These are phyloP conservation scores for Rubroshorea leprosula DNA, from an alignment of 345 rosid genomes.

Conservation along the genomic window DNA sequence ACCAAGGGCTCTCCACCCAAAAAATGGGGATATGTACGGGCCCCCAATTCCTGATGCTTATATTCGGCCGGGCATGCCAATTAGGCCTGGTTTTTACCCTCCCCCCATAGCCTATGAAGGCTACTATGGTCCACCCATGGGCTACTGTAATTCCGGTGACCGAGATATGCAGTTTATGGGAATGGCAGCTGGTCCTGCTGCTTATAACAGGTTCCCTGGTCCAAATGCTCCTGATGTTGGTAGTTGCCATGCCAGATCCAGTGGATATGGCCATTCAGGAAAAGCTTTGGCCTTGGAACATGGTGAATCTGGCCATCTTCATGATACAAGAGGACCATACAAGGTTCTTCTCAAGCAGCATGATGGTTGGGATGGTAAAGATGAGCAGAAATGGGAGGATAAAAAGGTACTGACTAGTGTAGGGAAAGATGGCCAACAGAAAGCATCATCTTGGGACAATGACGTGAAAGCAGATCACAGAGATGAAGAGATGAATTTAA, in stretches of 20 bases:
- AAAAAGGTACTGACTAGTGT: constrained; percentile 24
- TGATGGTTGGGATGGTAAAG: constrained; percentile 56
- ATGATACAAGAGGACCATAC: constrained; percentile 50
- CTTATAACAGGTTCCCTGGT: constrained; percentile 42
- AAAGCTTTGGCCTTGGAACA: constrained; percentile 42
- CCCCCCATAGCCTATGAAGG: constrained; percentile 74
- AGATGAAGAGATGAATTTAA: constrained; percentile 29
- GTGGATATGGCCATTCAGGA: constrained; percentile 49
- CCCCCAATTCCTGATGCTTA: constrained; percentile 75
- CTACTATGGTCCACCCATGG: constrained; percentile 81
- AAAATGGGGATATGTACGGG: constrained; percentile 68
- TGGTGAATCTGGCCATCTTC: constrained; percentile 51
- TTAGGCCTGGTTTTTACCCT: constrained; percentile 83
- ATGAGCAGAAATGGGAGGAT: constrained; percentile 47
- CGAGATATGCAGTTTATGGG: constrained; percentile 71
- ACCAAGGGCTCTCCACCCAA: constrained; percentile 68
- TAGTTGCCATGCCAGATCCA: constrained; percentile 42
- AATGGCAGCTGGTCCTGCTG: constrained; percentile 59
- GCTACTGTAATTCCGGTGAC: constrained; percentile 60
- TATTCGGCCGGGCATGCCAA: constrained; percentile 71
- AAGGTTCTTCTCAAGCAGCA: constrained; percentile 77
- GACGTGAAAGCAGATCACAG: constrained; percentile 37
- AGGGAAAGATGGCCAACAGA: constrained; percentile 34
- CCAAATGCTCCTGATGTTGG: constrained; percentile 50
- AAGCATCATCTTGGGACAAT: constrained; percentile 39